Conservation (phyloP, 345 rosid genomes). For the Citrus glauca region DNA sequence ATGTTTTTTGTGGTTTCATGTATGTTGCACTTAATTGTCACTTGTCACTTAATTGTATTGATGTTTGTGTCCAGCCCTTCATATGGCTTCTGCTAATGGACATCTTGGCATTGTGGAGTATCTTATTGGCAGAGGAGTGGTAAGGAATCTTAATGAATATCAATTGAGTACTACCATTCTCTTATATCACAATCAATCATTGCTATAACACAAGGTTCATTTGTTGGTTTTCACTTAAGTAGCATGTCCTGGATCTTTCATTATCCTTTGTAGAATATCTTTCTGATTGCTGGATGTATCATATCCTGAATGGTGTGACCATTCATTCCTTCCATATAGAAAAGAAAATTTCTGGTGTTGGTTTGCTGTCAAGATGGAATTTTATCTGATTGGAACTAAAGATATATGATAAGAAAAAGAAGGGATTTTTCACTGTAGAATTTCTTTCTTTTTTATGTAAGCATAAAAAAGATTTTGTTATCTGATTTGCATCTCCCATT, state of each 20-base stretch:
- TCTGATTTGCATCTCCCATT: not conserved
- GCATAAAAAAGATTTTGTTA: not conserved
- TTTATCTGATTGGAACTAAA: not conserved
- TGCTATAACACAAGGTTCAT: not conserved
- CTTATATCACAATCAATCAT: not conserved
- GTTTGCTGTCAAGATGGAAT: not conserved
- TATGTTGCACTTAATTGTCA: not conserved
- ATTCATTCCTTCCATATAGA: not conserved
- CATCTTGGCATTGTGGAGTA: constrained; percentile 65
- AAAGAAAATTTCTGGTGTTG: not conserved
- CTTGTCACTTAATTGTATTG: not conserved
- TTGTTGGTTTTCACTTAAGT: not conserved
- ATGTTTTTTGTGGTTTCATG: not conserved
- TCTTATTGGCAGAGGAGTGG: constrained; percentile 68
- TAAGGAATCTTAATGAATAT: constrained; percentile 10
- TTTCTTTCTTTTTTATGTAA: not conserved
- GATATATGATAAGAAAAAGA: not conserved
- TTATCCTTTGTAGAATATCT: not conserved
- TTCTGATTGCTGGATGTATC: not conserved
- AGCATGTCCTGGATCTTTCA: not conserved
- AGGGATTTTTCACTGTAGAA: not conserved
- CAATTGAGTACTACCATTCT: not conserved
- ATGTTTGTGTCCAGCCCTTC: constrained; percentile 58
- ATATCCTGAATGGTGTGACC: not conserved
- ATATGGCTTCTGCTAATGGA: constrained; percentile 96